Percentiles rank a stretch among this genome's conserved stretches.
phyloP scores from a whole-genome alignment of 768 basidiomycete genomes.

The Tephrocybe sp. region DNA sequence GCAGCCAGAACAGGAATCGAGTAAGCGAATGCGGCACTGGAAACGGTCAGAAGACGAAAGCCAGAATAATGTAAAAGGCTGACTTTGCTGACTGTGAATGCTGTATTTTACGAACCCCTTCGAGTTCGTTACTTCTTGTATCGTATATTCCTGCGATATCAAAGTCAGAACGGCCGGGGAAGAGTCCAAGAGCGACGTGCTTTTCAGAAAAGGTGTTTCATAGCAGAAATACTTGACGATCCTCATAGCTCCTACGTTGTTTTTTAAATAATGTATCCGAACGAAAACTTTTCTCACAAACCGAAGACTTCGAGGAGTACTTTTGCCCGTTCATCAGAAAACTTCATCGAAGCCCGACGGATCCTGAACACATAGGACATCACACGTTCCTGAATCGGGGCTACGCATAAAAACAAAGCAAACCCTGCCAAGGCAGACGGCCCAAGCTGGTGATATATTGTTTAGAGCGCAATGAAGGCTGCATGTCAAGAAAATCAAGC shows the following conservation, averaged over 20 bases:
- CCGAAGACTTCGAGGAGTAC: conserved; percentile 65
- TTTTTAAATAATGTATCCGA: neutral
- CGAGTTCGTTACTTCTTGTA: conserved; percentile 52
- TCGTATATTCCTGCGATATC: conserved; percentile 46
- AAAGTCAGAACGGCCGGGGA: neutral
- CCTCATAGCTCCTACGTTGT: conserved; percentile 51
- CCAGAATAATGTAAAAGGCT: too few species aligned
- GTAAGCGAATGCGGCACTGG: too few species aligned
- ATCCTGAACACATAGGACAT: conserved; percentile 58
- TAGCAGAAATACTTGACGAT: conserved; percentile 79
- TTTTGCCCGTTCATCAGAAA: conserved; percentile 62
- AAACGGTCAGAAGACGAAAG: too few species aligned
- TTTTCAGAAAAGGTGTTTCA: conserved; percentile 62
- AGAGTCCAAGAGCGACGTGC: conserved; percentile 32
- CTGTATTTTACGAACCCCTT: conserved; percentile 54
- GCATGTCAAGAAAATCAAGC: neutral
- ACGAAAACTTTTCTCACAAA: conserved; percentile 17
- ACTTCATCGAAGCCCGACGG: conserved; percentile 53
- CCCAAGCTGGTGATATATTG: conserved; percentile 44
- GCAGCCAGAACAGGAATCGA: too few species aligned
- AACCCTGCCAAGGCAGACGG: conserved; percentile 72
- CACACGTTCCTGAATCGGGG: conserved; percentile 60
- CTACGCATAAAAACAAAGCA: conserved; percentile 58
- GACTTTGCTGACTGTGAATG: conserved; percentile 63
- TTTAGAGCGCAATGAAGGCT: too few species aligned